A percentile compares a stretch with the other conserved stretches of the same genome.
phyloP scores from a whole-genome alignment of 768 basidiomycete genomes.

The Tylopilus plumbeoviolaceoides region DNA sequence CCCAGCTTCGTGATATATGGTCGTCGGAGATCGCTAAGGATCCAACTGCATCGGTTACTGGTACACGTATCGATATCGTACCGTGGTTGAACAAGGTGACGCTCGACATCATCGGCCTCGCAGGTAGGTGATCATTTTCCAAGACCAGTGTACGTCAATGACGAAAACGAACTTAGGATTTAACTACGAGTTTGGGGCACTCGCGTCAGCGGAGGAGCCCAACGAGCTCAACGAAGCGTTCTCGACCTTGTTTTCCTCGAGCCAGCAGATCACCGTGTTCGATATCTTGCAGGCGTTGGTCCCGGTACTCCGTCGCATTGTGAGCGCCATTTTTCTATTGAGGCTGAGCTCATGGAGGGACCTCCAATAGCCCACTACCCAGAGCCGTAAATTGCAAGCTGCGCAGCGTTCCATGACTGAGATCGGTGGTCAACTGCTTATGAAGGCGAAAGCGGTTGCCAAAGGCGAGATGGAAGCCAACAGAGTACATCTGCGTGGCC shows the following conservation, averaged over 20 bases:
- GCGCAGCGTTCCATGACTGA: constrained; percentile 42
- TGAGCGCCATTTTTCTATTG: constrained; percentile 18
- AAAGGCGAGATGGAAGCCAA: constrained; percentile 32
- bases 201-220: constrained; percentile 21
- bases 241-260: constrained; percentile 25
- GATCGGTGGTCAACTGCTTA: constrained; percentile 48
- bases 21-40: constrained; percentile 29
- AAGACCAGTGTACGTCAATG: background rate
- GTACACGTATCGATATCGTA: constrained; percentile 28
- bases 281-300: constrained; percentile 33
- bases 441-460: constrained; percentile 45
- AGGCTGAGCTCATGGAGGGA: background rate
- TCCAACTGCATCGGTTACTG: constrained; percentile 13
- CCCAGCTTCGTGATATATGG: constrained; percentile 49
- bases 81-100: constrained; percentile 35
- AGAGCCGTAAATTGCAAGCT: constrained; percentile 8
- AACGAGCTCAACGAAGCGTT: constrained; percentile 35
- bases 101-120: constrained; percentile 40
- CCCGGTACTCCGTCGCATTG: constrained; percentile 38
- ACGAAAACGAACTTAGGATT: constrained; percentile 29
- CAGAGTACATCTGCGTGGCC: constrained; percentile 28
- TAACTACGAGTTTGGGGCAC: constrained; percentile 33
- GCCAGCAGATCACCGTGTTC: constrained; percentile 17
- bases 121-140: constrained; percentile 24
- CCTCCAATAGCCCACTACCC: constrained; percentile 19